Evolutionary conservation across 2,329 filamentous ascomycete species (phyloP).

Genomic region (Cordyceps militaris): DNA sequence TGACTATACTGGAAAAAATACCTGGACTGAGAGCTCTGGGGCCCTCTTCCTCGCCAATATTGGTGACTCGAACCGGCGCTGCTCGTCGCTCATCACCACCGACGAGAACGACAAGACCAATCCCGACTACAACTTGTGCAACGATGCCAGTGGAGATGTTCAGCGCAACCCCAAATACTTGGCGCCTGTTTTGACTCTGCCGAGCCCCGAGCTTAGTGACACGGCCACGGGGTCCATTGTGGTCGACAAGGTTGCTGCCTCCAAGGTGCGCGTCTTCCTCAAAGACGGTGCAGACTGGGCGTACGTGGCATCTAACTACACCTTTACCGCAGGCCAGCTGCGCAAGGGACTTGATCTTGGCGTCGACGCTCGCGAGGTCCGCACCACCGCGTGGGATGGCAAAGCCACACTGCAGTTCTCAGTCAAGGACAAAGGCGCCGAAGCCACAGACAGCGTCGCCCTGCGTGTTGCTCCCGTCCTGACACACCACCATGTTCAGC

Average conservation of each 20-base stretch:
- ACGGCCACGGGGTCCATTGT: slow-evolving; percentile 17
- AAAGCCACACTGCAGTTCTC: slow-evolving; percentile 23
- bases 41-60: slow-evolving; percentile 9
- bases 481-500: slow-evolving; percentile 30
- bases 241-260: slow-evolving; percentile 12
- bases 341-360: slow-evolving; percentile 25
- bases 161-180: slow-evolving; percentile 24
- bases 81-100: background rate
- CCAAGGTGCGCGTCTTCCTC: slow-evolving; percentile 25
- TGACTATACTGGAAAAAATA: background rate
- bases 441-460: slow-evolving; percentile 21
- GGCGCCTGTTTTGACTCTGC: slow-evolving; percentile 26
- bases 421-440: slow-evolving; percentile 19
- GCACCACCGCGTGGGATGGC: slow-evolving; percentile 22
- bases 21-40: background rate
- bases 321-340: slow-evolving; percentile 24
- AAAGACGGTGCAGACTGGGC: slow-evolving; percentile 20
- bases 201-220: slow-evolving; percentile 15
- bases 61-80: slow-evolving; percentile 3
- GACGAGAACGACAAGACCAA: too few species aligned
- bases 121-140: slow-evolving; percentile 17
- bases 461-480: slow-evolving; percentile 30
- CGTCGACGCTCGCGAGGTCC: slow-evolving; percentile 28
- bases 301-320: slow-evolving; percentile 18
- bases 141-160: slow-evolving; percentile 29